Percentiles rank a stretch among this genome's conserved stretches.
Evolutionary conservation across 129 eudicot species (phyloP).

Genomic region (Tanacetum coccineum): DNA sequence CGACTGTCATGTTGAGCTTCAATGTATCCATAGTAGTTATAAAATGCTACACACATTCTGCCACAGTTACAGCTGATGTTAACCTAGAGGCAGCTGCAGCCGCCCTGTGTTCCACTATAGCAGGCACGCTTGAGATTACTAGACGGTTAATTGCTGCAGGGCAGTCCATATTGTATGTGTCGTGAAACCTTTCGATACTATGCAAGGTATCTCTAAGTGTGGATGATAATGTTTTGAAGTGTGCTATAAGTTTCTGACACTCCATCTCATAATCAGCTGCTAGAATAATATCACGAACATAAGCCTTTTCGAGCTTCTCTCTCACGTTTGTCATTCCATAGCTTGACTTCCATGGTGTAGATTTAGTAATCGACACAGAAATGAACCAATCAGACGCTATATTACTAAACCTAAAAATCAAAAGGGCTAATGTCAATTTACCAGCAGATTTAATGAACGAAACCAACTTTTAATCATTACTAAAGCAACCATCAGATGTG

Average conservation of each 20-base stretch:
- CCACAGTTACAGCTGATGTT: conserved; percentile 72
- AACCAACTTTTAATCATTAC: no score
- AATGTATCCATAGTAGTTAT: conserved; percentile 87
- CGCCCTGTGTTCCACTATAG: conserved; percentile 89
- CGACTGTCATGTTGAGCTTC: conserved; percentile 88
- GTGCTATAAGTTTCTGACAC: conserved; percentile 78
- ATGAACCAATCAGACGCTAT: no score
- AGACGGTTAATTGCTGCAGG: conserved; percentile 75
- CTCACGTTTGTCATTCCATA: no score
- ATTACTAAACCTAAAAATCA: no score
- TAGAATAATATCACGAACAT: no score
- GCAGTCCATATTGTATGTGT: conserved; percentile 84
- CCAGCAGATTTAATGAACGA: no score
- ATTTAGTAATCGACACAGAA: no score
- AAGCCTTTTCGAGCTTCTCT: no score
- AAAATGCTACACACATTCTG: conserved; percentile 85
- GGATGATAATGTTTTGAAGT: conserved; percentile 71
- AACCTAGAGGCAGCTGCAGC: conserved; percentile 54
- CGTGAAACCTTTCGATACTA: conserved; percentile 73
- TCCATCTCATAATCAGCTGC: no score
- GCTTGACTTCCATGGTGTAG: no score
- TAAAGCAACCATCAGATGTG: no score
- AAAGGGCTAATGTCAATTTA: no score
- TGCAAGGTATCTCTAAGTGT: conserved; percentile 72
- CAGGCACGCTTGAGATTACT: conserved; percentile 75